Evolutionary conservation across 352 stramenopile species (phyloP), one percentile per base, ranked within the genome.

Genomic region (Globisporangium acanthophoron): DNA sequence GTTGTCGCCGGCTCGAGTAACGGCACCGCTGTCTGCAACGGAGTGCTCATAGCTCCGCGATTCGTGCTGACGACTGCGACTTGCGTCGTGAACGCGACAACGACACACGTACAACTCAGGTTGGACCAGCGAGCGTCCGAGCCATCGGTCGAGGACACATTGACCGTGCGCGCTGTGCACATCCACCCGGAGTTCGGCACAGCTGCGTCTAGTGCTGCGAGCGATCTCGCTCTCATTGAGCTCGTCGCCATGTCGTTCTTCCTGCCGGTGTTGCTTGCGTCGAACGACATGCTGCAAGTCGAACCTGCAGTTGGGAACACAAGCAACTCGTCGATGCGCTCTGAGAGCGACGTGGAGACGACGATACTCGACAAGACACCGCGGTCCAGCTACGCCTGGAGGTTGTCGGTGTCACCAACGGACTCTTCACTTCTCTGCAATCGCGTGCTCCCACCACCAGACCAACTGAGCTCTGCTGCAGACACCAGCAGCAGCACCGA

Each of bases 211-310:
- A 45, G 21, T 16, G 54, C 37, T 3, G 7, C 45, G 15, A 59
- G 27, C 44, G 21, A 59, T n/a, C 54, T 59, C 4, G 54, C 44
- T 12, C 54, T 59, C 13, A 9, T 59, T 24, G 54, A 59, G 20
- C 54, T 59, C 45, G 33, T 35, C 2, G 54, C 31, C 3, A 59
- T 59, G 54, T 52, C 54, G 6, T 59, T 53, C 54, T 59, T 59
- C 13, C 11, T 44, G 44, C 54, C 54, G 21, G 44, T 45, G 7
- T 24, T 44, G n/a, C 44, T 59, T 11, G 54, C 21, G 8, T 35
- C 24, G 18, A 16, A 47, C 5, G 54, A 59, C 21, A 59, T 46
- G 21, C 29, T 59, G 3, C 40, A n/a, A 20, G 12, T 46, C 2
- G 18, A 20, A 27, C 21, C 52, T 24, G 13, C 31, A 40, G 6